These are phyloP conservation scores for Cardiosporidium cionae DNA, from an alignment of 169 alveolate species.

Conservation along the genomic window DNA sequence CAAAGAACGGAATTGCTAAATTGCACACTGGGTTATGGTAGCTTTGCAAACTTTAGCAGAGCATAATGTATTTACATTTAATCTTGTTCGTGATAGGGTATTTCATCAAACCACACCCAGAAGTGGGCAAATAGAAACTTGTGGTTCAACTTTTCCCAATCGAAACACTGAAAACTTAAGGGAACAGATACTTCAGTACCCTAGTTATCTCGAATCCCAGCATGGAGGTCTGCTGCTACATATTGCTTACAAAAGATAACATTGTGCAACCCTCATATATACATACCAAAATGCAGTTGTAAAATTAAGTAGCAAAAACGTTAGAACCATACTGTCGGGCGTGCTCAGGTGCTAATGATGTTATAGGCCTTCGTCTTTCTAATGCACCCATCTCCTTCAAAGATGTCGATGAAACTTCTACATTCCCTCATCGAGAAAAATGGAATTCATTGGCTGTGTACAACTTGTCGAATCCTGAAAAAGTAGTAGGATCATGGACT, in stretches of 20 bases:
- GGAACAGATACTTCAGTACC: constrained; percentile 20
- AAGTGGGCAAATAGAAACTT: constrained; percentile 21
- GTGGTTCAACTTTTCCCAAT: constrained; percentile 52
- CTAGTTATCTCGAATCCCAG: constrained; percentile 3
- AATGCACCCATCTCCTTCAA: background rate
- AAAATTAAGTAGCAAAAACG: background rate
- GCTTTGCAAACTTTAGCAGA: too few relatives aligned
- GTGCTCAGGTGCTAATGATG: background rate
- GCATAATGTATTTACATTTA: too few relatives aligned
- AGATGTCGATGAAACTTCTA: background rate
- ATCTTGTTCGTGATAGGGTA: too few relatives aligned
- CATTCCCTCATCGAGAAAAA: background rate
- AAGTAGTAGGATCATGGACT: background rate
- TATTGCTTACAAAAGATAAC: background rate
- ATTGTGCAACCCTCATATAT: background rate
- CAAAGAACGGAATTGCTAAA: too few relatives aligned
- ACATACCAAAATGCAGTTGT: background rate
- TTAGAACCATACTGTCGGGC: background rate
- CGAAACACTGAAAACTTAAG: constrained; percentile 40
- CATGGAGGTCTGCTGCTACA: background rate
- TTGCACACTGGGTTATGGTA: too few relatives aligned
- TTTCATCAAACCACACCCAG: constrained; percentile 24
- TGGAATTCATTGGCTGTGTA: background rate
- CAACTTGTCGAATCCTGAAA: background rate
- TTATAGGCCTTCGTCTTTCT: background rate